phyloP scores from a whole-genome alignment of 305 asterid species.

The Fraxinus albicans region DNA sequence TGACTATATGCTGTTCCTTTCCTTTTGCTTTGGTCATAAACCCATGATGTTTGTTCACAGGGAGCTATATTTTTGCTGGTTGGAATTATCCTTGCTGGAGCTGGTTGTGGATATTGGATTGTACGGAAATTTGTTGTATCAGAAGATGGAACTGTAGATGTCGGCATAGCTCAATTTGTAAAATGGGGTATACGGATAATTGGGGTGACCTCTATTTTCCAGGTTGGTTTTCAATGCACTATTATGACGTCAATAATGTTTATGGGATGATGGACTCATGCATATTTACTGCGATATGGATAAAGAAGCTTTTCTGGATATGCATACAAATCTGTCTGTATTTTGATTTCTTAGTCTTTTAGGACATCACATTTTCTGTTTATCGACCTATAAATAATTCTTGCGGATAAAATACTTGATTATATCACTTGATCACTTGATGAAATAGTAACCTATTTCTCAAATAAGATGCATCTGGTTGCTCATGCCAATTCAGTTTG shows the following conservation, averaged over 20 bases:
- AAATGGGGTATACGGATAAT: constrained; percentile 80
- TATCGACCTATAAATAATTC: background rate
- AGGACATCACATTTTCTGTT: background rate
- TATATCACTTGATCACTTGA: background rate
- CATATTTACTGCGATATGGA: background rate
- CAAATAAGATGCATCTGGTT: background rate
- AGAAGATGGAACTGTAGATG: constrained; percentile 80
- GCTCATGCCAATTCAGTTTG: background rate
- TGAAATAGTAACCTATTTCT: background rate
- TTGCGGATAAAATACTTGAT: background rate
- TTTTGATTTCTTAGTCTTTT: background rate
- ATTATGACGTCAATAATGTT: constrained; percentile 6
- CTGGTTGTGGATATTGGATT: constrained; percentile 87
- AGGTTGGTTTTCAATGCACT: constrained; percentile 41
- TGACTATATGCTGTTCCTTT: background rate
- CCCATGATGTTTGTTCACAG: constrained; percentile 38
- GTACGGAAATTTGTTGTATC: constrained; percentile 75
- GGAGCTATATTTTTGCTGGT: constrained; percentile 65
- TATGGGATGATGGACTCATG: background rate
- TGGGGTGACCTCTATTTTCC: constrained; percentile 65
- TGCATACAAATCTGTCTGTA: background rate
- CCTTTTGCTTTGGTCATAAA: background rate
- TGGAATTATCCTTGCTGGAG: constrained; percentile 77
- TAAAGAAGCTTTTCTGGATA: background rate
- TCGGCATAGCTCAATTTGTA: constrained; percentile 75